A percentile compares a stretch with the other conserved stretches of the same genome.
Conservation (phyloP, 192 early-diverging fungal genomes). For the Linnemannia hyalina region DNA sequence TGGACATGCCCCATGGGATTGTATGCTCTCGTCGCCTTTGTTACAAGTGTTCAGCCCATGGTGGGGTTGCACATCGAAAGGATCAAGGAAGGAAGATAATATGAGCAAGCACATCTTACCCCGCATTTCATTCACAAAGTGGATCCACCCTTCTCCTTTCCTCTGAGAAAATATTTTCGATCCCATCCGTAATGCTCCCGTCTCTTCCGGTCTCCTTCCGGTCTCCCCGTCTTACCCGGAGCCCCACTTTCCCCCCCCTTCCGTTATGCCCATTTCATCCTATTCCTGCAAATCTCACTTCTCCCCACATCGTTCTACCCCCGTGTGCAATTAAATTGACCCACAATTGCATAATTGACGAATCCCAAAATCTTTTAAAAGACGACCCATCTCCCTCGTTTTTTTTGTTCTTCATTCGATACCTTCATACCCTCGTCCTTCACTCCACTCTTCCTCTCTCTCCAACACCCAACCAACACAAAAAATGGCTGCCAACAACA, state of each 20-base stretch:
- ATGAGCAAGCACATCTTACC: not conserved
- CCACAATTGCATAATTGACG: not conserved
- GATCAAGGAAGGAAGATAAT: too few species aligned
- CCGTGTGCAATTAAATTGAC: not conserved
- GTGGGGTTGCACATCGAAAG: too few species aligned
- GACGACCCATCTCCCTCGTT: not conserved
- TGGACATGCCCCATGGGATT: too few species aligned
- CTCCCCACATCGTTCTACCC: not conserved
- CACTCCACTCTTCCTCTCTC: not conserved
- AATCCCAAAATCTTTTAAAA: not conserved
- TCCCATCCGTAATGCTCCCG: not conserved
- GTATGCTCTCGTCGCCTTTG: too few species aligned
- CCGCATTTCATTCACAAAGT: not conserved
- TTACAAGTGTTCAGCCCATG: too few species aligned
- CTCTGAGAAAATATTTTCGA: not conserved
- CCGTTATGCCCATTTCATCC: too few species aligned
- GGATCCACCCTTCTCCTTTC: not conserved
- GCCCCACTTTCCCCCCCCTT: not conserved
- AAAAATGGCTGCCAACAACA: conserved; percentile 16
- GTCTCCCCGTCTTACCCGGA: not conserved
- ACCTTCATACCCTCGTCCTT: not conserved
- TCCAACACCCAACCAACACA: not conserved
- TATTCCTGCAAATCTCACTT: not conserved
- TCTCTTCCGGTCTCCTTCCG: not conserved
- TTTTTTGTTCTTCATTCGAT: conserved; percentile 15